phyloP scores from a whole-genome alignment of 2,329 filamentous ascomycete genomes.

The Acrocalymma vagum region DNA sequence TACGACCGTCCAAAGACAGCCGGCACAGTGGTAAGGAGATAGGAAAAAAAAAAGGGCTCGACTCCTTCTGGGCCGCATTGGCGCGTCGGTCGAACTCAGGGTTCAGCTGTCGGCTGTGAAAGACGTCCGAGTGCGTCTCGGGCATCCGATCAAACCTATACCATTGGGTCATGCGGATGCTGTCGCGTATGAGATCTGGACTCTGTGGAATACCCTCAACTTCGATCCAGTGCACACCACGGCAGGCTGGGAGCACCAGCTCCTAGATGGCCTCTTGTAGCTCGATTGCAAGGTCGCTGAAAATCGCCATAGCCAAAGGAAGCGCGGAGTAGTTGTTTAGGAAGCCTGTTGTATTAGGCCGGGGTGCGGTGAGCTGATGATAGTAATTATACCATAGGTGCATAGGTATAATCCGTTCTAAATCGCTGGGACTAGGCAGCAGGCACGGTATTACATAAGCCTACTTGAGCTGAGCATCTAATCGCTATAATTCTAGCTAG shows the following conservation, averaged over 20 bases:
- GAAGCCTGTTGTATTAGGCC: constrained; percentile 1
- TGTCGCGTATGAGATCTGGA: constrained; percentile 6
- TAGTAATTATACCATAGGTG: no score
- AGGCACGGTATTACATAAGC: no score
- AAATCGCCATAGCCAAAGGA: constrained; percentile 6
- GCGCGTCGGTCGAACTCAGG: constrained; percentile 1
- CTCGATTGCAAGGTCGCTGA: constrained; percentile 10
- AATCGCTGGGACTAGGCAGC: no score
- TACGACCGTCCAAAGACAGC: constrained; percentile 6
- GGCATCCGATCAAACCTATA: constrained; percentile 5
- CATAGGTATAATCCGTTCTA: no score
- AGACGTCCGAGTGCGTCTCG: constrained; percentile 8
- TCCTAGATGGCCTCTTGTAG: constrained; percentile 5
- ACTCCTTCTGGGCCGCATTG: constrained; percentile 1
- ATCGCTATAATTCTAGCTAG: no score
- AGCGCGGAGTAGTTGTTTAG: not conserved
- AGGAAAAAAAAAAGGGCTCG: constrained; percentile 6
- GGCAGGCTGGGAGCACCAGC: constrained; percentile 7
- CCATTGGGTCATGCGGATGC: constrained; percentile 7
- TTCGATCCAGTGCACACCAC: constrained; percentile 6
- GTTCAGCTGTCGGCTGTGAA: not conserved
- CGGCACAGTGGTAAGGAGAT: constrained; percentile 11
- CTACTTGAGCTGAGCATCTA: no score
- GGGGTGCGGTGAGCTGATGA: no score
- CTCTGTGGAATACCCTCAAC: constrained; percentile 7